phyloP scores from a whole-genome alignment of 768 basidiomycete genomes.

The Collybiopsis confluens region DNA sequence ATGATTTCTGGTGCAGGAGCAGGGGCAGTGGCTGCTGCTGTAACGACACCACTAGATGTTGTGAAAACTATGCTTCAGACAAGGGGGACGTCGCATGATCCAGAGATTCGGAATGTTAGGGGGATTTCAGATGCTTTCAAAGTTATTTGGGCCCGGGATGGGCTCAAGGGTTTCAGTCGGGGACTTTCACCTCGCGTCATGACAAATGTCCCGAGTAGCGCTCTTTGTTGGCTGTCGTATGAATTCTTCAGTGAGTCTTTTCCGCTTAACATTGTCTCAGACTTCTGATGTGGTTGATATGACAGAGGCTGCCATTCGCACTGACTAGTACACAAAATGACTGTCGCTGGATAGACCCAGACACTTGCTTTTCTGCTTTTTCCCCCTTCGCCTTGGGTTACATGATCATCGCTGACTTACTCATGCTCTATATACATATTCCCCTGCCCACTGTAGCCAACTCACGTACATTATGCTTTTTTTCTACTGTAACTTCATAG shows the following conservation, averaged over 20 bases:
- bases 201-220: conserved; percentile 96
- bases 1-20: conserved; percentile 89
- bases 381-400: too few species aligned
- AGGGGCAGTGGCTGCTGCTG: conserved; percentile 90
- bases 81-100: conserved; percentile 81
- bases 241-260: conserved; percentile 91
- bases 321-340: conserved; percentile 25
- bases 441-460: background rate
- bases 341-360: conserved; percentile 1
- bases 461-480: background rate
- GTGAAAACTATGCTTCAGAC: conserved; percentile 97
- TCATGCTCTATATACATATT: background rate
- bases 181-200: conserved; percentile 89
- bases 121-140: conserved; percentile 87
- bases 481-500: conserved; percentile 2
- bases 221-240: conserved; percentile 95
- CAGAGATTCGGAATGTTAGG: conserved; percentile 75
- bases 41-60: conserved; percentile 96
- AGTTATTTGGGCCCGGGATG: conserved; percentile 85
- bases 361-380: too few species aligned
- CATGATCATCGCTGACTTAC: background rate
- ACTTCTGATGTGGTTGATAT: conserved; percentile 10
- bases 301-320: conserved; percentile 64
- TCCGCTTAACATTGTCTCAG: background rate
- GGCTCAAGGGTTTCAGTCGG: conserved; percentile 77